Evolutionary conservation across 371 early-diverging fungal genomes (phyloP), one percentile per base, ranked within the genome.

Genomic region (Blakeslea trispora): DNA sequence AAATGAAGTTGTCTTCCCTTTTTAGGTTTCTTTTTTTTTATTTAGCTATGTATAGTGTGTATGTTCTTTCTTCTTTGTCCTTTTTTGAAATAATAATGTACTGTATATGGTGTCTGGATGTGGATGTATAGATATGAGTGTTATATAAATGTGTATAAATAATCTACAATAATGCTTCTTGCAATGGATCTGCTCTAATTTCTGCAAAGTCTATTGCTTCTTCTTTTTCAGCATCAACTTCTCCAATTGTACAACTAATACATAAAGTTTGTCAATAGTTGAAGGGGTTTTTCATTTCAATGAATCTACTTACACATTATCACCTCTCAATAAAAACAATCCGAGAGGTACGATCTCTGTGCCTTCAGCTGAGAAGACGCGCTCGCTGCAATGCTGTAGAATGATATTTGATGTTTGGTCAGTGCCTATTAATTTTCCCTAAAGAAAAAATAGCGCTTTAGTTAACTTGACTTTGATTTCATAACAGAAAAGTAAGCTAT

Each of bases 361-460:
- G 18, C 89, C 90, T 39, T 86, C 88, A 52, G 71, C 72, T 4
- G 86, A 85, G 57, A 90, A 92, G 35, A 91, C 79, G 51, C 94
- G 89, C 61, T 93, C 93, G 23, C 83, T 70, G 53, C 91, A 85
- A 21, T 79, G 74, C 32, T 81, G 72, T 47, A 94, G 67, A 45
- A 94, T 88, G 2, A 93, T 61, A 55, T 92, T 93, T 24, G 86
- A 84, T 8, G 84, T 82, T 57, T 91, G 91, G 75, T 94, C 94
- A 39, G 89, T 81, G 15, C 93, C 94, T 55, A 75, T 80, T 53
- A 93, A 71, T 19, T 68, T 80, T 24, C 93, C 93, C 88, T 79
- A 57, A 28, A 10, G 45, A 47, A 63, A 49, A 46, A n/a, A n/a
- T n/a, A n/a, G n/a, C n/a, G 22, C 31, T 21, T 32, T 13, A 17